These are phyloP conservation scores for Penicillium sp. DNA, from an alignment of 2,329 filamentous ascomycete genomes.

Conservation along the genomic window DNA sequence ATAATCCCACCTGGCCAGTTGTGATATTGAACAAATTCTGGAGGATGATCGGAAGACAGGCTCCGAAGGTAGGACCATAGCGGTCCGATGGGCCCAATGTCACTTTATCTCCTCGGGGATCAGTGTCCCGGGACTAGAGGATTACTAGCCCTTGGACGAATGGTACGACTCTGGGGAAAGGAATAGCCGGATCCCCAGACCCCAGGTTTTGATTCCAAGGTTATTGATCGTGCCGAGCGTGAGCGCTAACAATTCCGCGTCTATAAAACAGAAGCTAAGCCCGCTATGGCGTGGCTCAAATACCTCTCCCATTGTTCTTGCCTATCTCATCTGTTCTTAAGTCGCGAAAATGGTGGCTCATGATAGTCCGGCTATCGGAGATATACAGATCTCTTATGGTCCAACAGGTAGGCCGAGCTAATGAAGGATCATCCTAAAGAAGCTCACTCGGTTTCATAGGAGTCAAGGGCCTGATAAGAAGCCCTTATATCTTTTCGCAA, in stretches of 20 bases:
- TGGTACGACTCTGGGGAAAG: neutral
- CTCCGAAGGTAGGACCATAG: neutral
- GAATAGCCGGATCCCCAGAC: neutral
- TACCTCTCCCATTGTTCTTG: neutral
- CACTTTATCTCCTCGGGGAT: neutral
- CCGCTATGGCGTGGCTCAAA: neutral
- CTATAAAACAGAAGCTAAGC: neutral
- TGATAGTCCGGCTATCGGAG: neutral
- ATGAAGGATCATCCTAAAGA: neutral
- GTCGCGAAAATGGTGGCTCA: neutral
- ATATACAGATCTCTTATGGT: neutral
- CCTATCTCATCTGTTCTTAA: neutral
- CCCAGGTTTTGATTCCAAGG: neutral
- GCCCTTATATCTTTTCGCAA: neutral
- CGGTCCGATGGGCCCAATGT: neutral
- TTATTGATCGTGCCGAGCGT: neutral
- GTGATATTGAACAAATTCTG: neutral
- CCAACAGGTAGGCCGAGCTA: neutral
- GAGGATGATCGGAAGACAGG: neutral
- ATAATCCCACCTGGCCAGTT: too few relatives aligned
- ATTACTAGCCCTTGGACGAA: neutral
- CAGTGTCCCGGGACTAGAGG: neutral
- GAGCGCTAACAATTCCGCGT: neutral
- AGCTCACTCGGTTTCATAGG: neutral
- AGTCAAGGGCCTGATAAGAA: neutral